Evolutionary conservation across 192 early-diverging fungal genomes (phyloP).

Genomic region (Phlyctochytrium arcticum): DNA sequence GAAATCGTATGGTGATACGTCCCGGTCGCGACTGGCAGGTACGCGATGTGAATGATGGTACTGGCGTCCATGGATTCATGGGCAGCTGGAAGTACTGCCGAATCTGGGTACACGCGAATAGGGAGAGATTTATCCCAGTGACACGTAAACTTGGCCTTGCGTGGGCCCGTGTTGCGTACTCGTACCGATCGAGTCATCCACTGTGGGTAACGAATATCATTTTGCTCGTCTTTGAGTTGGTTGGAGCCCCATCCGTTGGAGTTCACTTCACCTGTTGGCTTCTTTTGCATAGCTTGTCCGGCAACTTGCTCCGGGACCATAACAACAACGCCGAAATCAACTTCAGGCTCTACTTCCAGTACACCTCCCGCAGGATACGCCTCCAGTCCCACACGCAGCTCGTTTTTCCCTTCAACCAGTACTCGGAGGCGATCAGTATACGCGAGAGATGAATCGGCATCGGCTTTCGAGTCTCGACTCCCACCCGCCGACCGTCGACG

Average conservation of each 20-base stretch:
- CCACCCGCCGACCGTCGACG: no score
- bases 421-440: conserved; percentile 7
- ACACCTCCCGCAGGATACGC: conserved; percentile 27
- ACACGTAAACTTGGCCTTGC: conserved; percentile 9
- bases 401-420: conserved; percentile 5
- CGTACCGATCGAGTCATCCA: conserved; percentile 1
- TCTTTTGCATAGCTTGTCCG: not conserved
- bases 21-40: no score
- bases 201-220: no score
- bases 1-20: no score
- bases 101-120: conserved; percentile 13
- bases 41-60: no score
- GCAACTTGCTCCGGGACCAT: not conserved
- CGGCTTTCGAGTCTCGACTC: not conserved
- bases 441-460: not conserved
- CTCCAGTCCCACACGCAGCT: conserved; percentile 26
- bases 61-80: not conserved
- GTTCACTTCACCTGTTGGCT: not conserved
- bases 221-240: not conserved
- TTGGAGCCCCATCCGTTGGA: not conserved
- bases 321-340: conserved; percentile 43
- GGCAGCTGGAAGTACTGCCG: conserved; percentile 5
- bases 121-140: not conserved
- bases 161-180: conserved; percentile 23
- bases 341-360: conserved; percentile 15